Evolutionary conservation across 2,329 filamentous ascomycete genomes (phyloP).

Genomic region (Epichloe hybrida): DNA sequence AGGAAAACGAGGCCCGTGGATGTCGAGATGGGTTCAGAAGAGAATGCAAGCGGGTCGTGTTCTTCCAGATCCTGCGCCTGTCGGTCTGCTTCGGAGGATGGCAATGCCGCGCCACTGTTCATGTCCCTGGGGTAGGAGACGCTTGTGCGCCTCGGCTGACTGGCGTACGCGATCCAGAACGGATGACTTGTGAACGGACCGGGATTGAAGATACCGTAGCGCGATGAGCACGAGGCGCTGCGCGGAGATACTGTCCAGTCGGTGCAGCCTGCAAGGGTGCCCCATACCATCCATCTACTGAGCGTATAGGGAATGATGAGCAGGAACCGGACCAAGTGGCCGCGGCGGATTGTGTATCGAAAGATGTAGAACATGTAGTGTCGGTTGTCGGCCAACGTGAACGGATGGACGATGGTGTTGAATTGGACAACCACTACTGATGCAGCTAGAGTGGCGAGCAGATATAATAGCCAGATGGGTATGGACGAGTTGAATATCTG

Average conservation of each 20-base stretch:
- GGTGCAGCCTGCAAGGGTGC: slow-evolving; percentile 38
- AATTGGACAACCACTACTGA: slow-evolving; percentile 45
- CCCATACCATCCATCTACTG: slow-evolving; percentile 55
- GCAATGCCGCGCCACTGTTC: background rate
- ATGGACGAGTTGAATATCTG: slow-evolving; percentile 19
- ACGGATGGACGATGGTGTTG: slow-evolving; percentile 93
- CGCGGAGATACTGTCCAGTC: slow-evolving; percentile 9
- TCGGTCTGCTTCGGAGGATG: background rate
- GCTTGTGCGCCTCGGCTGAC: slow-evolving; percentile 5
- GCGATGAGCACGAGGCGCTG: background rate
- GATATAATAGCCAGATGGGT: slow-evolving; percentile 21
- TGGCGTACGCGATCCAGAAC: slow-evolving; percentile 9
- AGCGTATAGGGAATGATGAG: slow-evolving; percentile 58
- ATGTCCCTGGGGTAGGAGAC: slow-evolving; percentile 6
- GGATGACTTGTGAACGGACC: slow-evolving; percentile 17
- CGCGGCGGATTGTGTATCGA: slow-evolving; percentile 60
- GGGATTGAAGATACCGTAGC: background rate
- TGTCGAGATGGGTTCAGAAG: slow-evolving; percentile 23
- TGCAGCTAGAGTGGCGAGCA: slow-evolving; percentile 20
- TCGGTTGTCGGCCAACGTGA: slow-evolving; percentile 88
- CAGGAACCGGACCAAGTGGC: slow-evolving; percentile 49
- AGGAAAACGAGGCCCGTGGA: slow-evolving; percentile 47
- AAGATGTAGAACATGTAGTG: slow-evolving; percentile 98
- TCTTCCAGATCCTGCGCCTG: slow-evolving; percentile 9
- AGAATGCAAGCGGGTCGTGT: slow-evolving; percentile 14